A percentile compares a stretch with the other conserved stretches of the same genome.
These are phyloP conservation scores for Verticillium dahliae DNA, from an alignment of 2,329 filamentous ascomycete species.

Conservation along the genomic window DNA sequence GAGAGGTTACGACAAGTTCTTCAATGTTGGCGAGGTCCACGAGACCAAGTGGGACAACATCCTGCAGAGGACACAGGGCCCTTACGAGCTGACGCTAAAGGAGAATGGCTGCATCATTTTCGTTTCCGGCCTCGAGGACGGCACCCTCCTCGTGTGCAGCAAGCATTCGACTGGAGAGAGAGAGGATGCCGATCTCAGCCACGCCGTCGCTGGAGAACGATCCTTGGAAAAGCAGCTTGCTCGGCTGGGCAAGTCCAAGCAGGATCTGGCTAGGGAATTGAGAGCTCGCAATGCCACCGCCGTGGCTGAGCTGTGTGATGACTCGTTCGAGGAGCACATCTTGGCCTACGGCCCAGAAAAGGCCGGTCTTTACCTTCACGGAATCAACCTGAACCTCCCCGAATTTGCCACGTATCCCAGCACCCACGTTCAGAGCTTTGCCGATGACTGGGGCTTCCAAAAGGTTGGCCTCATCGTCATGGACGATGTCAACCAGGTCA, in stretches of 20 bases:
- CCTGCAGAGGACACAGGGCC: conserved; percentile 66
- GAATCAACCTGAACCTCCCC: conserved; percentile 92
- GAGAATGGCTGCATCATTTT: conserved; percentile 99
- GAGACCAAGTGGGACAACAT: conserved; percentile 82
- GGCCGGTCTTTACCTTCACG: conserved; percentile 90
- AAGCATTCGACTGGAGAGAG: conserved; percentile 91
- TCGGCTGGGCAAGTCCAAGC: conserved; percentile 68
- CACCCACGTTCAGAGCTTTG: conserved; percentile 78
- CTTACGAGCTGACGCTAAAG: conserved; percentile 94
- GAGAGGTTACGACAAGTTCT: conserved; percentile 98
- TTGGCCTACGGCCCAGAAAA: conserved; percentile 76
- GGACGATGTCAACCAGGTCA: conserved; percentile 67
- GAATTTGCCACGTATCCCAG: conserved; percentile 84
- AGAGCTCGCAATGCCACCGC: conserved; percentile 82
- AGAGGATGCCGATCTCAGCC: conserved; percentile 65
- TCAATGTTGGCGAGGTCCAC: conserved; percentile 79
- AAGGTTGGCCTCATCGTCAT: conserved; percentile 78
- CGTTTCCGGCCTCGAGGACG: conserved; percentile 84
- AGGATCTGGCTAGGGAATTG: conserved; percentile 71
- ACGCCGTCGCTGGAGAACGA: conserved; percentile 75
- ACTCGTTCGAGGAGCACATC: conserved; percentile 94
- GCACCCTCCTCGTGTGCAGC: conserved; percentile 89
- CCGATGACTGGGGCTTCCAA: conserved; percentile 87
- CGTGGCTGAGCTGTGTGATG: conserved; percentile 93
- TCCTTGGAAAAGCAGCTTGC: conserved; percentile 78